Evolutionary conservation across 169 alveolate genomes (phyloP), one percentile per base, ranked within the genome.

Genomic region (Plasmodium gonderi): DNA sequence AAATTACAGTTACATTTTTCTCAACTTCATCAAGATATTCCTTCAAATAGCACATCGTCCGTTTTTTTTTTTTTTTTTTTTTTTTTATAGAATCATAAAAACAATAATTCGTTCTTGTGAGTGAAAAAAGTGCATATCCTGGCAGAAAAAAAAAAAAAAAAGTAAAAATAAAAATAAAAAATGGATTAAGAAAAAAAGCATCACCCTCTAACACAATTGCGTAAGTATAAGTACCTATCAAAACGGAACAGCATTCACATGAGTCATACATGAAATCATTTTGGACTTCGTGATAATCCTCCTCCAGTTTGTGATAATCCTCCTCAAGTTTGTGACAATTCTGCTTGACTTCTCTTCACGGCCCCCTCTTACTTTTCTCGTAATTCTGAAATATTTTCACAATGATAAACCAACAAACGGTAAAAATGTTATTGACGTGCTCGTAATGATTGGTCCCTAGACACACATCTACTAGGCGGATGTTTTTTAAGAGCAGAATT

Each of bases 371-470:
- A 26, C 89, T 77, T 47, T 87, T 87, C 68, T 87, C 93, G 31
- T 87, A 87, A 87, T 87, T 87, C 67, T 87, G 93, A 76, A 87
- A 87, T 76, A 76, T 87, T 87, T 77, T 87, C 14, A 87, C 93
- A 64, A 87, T 87, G n/a, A 87, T 87, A 67, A 87, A 60, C 93
- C 93, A 87, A 31, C 93, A 87, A 1, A 77, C 93, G 7, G 79
- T 87, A 47, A 87, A 87, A 67, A 87, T 77, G 40, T 87, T 87
- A 78, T 87, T 87, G 79, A 87, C 51, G 36, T 87, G 47, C 68
- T 87, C 93, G 68, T 87, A 76, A 44, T 75, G 54, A 45, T 87
- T 87, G 17, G 93, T 87, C 3, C 89, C 89, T 67, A 42, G 47
- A 38, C 42, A 74, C 49, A 77, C 33, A 78, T 87, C 93, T 14